Base-by-base conservation (phyloP, 1,284 basidiomycete species). In the Moniliella sp. region DNA sequence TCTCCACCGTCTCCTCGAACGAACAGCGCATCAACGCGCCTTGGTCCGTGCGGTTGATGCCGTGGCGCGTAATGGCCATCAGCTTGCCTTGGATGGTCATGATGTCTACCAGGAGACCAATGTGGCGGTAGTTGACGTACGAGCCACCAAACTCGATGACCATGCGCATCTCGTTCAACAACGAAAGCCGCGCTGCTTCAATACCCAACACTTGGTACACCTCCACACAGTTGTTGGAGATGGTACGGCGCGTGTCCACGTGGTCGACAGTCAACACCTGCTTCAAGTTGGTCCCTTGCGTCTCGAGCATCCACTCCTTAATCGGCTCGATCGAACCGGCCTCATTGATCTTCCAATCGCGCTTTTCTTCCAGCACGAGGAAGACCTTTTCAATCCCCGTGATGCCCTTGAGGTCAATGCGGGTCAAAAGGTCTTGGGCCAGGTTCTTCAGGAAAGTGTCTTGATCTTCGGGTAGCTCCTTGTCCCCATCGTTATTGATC, bases 71-170 rank as follows among this genome's bases (percentile, higher is more conserved):
- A 64, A 99, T 97, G 8, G 88, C 83, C 88, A 97, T 97, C 41
- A 97, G 69, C 5, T 73, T 65, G 25, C 91, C 91, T 36, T 83
- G 79, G 52, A 88, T 83, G 9, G 88, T 97, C 91, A 99, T 99
- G 32, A 99, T 69, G 61, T 99, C 91, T 62, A 83, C 88, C 15
- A 99, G 73, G 12, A 99, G 67, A 1, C 84, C 80, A 35, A 97
- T 68, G 62, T 99, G 91, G 34, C 91, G 76, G 64, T 93, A 97
- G 65, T 99, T 97, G 67, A 99, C 88, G 57, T 94, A 93, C 12
- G 88, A 94, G 69, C 88, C 91, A 61, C 93, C 91, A 65, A 93
- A 93, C 64, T 93, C 84, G 64, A 99, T 91, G 57, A 94, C 88
- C 18, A 42, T 44, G 15, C 54, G 49, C 37, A 94, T 64, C 62